Evolutionary conservation across 2,329 filamentous ascomycete species (phyloP).

Genomic region (Cercospora sp.): DNA sequence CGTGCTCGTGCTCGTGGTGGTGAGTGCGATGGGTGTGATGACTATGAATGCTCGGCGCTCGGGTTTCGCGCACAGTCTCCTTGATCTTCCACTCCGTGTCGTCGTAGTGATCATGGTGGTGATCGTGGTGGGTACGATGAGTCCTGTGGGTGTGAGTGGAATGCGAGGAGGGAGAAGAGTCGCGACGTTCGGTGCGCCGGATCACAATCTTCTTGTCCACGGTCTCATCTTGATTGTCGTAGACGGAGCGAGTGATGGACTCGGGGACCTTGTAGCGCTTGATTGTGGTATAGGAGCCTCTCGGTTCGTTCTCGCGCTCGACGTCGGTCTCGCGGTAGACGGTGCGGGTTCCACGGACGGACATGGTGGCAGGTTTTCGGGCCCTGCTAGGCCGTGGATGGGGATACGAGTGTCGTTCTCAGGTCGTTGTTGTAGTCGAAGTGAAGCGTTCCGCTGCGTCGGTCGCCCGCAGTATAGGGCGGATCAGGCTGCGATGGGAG

Average conservation of each 20-base stretch:
- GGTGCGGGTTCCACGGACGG: constrained; percentile 39
- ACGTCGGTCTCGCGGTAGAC: constrained; percentile 49
- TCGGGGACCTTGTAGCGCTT: constrained; percentile 61
- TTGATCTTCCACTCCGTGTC: constrained; percentile 33
- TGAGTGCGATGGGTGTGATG: constrained; percentile 2
- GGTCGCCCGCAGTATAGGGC: neutral
- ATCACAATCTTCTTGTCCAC: constrained; percentile 52
- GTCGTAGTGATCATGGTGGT: constrained; percentile 22
- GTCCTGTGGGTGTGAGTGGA: constrained; percentile 14
- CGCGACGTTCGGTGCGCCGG: constrained; percentile 30
- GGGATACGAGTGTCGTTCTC: neutral
- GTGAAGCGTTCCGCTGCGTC: neutral
- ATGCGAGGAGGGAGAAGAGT: constrained; percentile 22
- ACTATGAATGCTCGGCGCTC: constrained; percentile 17
- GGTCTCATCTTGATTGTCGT: constrained; percentile 40
- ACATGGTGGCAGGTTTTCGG: constrained; percentile 31
- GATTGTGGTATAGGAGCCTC: constrained; percentile 55
- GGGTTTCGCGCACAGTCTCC: constrained; percentile 26
- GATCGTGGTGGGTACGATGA: constrained; percentile 17
- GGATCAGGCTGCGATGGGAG: constrained; percentile 3
- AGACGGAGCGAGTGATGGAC: constrained; percentile 39
- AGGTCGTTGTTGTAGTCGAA: constrained; percentile 1
- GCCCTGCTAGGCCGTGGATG: neutral
- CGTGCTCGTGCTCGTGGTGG: constrained; percentile 16
- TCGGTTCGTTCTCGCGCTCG: constrained; percentile 48